A percentile compares a stretch with the other conserved stretches of the same genome.
These are phyloP conservation scores for Alternaria sp. DNA, from an alignment of 2,329 filamentous ascomycete species.

Conservation along the genomic window DNA sequence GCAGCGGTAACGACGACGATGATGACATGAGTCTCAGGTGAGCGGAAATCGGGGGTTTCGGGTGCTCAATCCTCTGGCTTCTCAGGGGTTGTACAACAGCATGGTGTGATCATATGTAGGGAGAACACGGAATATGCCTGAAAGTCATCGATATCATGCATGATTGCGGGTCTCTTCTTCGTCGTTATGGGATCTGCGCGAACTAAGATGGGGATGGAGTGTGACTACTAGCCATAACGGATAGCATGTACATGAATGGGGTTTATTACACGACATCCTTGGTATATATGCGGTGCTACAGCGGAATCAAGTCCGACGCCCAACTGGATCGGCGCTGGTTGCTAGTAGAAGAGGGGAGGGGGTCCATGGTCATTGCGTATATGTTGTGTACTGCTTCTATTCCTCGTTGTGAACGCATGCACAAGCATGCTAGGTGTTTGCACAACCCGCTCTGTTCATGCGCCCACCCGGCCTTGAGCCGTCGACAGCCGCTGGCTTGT, in stretches of 20 bases:
- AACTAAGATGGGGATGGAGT: too few relatives aligned
- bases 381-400: slow-evolving; percentile 13
- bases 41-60: not conserved
- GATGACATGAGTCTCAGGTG: slow-evolving; percentile 28
- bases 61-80: not conserved
- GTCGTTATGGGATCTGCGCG: not conserved
- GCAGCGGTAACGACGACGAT: slow-evolving; percentile 1
- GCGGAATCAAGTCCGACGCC: not conserved
- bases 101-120: not conserved
- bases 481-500: slow-evolving; percentile 13
- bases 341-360: not conserved
- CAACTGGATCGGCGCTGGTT: not conserved
- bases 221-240: slow-evolving; percentile 19
- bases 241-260: slow-evolving; percentile 16
- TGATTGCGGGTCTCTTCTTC: not conserved
- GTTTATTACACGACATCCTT: slow-evolving; percentile 19
- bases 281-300: not conserved
- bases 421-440: not conserved
- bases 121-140: not conserved
- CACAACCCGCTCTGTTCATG: not conserved
- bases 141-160: not conserved
- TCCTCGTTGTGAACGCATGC: slow-evolving; percentile 7
- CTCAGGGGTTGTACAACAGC: not conserved
- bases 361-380: not conserved
- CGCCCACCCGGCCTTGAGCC: slow-evolving; percentile 4